phyloP scores from a whole-genome alignment of 345 rosid species.

The Citrus medica region DNA sequence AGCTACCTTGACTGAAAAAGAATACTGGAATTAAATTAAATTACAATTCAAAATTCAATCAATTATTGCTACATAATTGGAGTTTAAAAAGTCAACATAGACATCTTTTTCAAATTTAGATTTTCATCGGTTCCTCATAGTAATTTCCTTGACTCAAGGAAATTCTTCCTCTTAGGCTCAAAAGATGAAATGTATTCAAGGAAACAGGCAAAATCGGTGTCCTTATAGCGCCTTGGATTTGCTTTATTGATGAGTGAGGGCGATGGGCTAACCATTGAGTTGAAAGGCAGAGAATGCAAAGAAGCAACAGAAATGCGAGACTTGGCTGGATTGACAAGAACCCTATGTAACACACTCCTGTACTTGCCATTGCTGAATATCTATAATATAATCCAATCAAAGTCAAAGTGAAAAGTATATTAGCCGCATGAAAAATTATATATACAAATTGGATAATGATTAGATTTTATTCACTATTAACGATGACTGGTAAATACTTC shows the following conservation, averaged over 20 bases:
- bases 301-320: slow-evolving; percentile 77
- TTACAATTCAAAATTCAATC: neutral
- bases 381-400: neutral
- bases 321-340: slow-evolving; percentile 49
- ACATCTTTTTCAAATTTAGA: no score
- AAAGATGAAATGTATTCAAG: slow-evolving; percentile 58
- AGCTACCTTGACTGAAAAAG: neutral
- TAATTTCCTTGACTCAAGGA: slow-evolving; percentile 70
- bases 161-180: slow-evolving; percentile 74
- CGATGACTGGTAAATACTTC: no score
- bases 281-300: slow-evolving; percentile 55
- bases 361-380: slow-evolving; percentile 77
- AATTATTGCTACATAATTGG: slow-evolving; percentile 1
- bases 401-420: neutral
- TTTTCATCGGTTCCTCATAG: neutral
- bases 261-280: slow-evolving; percentile 41
- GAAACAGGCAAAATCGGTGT: slow-evolving; percentile 66
- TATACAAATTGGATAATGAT: no score
- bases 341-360: slow-evolving; percentile 84
- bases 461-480: no score
- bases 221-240: slow-evolving; percentile 56
- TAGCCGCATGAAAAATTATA: neutral
- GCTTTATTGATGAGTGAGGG: slow-evolving; percentile 40
- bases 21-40: neutral
- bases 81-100: neutral